A percentile compares a stretch with the other conserved stretches of the same genome.
phyloP scores from a whole-genome alignment of 208 protist species.

The Acanthamoeba castellanii region DNA sequence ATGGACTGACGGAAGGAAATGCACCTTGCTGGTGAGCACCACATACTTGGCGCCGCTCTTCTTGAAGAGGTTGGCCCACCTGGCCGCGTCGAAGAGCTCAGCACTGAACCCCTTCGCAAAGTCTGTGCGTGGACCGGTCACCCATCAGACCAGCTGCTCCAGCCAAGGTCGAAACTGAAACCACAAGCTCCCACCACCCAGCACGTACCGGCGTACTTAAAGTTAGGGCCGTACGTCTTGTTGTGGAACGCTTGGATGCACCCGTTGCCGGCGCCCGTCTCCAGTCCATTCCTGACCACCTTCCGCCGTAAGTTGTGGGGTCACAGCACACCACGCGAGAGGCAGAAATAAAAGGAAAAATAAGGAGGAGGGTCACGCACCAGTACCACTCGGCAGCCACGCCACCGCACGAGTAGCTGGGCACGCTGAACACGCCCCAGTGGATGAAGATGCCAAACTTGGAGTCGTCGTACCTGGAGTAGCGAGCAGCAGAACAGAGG shows the following conservation, averaged over 20 bases:
- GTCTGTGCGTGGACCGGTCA: background rate
- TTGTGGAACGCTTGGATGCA: slow-evolving; percentile 65
- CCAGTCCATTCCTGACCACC: background rate
- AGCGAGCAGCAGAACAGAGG: slow-evolving; percentile 54
- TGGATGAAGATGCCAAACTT: slow-evolving; percentile 87
- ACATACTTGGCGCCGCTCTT: slow-evolving; percentile 84
- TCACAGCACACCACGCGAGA: too few species aligned
- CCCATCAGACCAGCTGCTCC: too few species aligned
- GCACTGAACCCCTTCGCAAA: slow-evolving; percentile 81
- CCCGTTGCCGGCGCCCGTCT: background rate
- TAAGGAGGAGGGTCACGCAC: too few species aligned
- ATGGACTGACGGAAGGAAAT: background rate
- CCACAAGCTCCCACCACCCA: too few species aligned
- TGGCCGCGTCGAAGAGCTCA: slow-evolving; percentile 77
- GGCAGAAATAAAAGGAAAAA: too few species aligned
- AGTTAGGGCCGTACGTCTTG: slow-evolving; percentile 75
- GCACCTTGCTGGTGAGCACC: slow-evolving; percentile 80
- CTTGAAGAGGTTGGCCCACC: slow-evolving; percentile 82
- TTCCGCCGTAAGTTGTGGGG: background rate
- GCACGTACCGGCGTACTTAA: slow-evolving; percentile 72
- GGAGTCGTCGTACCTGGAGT: slow-evolving; percentile 30
- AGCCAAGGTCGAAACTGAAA: too few species aligned
- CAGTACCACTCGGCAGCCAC: slow-evolving; percentile 83
- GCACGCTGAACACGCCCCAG: slow-evolving; percentile 86
- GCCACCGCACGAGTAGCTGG: slow-evolving; percentile 50